Percentiles rank a stretch among this genome's conserved stretches.
phyloP scores from a whole-genome alignment of 352 stramenopile genomes.

The Pythium inflatum region DNA sequence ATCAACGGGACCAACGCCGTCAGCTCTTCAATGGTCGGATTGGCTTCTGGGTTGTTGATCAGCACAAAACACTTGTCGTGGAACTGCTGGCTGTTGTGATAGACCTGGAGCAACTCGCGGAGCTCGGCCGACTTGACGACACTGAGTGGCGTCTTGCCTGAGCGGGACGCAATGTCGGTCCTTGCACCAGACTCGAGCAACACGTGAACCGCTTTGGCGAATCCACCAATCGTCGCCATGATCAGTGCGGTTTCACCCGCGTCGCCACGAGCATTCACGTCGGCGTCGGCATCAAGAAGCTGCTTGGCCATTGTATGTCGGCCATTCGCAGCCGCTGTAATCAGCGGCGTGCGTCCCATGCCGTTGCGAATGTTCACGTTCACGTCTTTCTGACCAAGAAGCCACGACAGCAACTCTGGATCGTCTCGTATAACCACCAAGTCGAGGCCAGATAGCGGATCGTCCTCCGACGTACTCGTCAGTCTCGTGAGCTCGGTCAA shows the following conservation, averaged over 20 bases:
- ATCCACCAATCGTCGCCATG: background rate
- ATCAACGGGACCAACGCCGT: background rate
- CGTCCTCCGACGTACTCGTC: background rate
- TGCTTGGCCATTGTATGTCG: background rate
- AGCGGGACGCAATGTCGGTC: background rate
- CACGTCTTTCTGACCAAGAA: background rate
- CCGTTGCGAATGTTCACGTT: background rate
- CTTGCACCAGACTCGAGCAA: conserved; percentile 4
- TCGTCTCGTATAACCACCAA: background rate
- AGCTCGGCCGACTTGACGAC: conserved; percentile 2
- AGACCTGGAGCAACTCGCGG: background rate
- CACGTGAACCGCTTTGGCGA: background rate
- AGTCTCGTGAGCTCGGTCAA: background rate
- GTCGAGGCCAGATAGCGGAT: background rate
- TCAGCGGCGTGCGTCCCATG: background rate
- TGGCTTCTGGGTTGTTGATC: background rate
- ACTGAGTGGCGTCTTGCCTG: background rate
- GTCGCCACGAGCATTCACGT: background rate
- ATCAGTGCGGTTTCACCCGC: background rate
- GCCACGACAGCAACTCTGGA: background rate
- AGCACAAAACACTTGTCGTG: conserved; percentile 9
- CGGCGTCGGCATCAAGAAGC: background rate
- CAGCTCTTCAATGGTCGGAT: background rate
- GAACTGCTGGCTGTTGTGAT: conserved; percentile 17
- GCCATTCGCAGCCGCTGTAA: background rate